phyloP scores from a whole-genome alignment of 106 monocot genomes.

The Allium sativum region DNA sequence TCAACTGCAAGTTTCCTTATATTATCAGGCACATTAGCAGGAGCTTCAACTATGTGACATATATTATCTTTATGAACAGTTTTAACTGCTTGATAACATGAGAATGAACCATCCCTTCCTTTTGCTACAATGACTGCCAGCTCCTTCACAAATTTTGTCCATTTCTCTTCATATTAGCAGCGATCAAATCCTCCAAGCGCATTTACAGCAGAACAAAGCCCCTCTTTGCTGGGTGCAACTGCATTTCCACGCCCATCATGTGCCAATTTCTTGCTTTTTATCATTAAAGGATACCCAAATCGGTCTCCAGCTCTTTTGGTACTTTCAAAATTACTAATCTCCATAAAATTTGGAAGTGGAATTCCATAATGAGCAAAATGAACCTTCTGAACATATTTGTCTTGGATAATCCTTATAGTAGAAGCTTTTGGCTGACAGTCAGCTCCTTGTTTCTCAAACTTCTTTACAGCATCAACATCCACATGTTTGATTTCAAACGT shows the following conservation, averaged over 20 bases:
- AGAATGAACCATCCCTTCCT: slow-evolving; percentile 53
- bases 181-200: slow-evolving; percentile 79
- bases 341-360: slow-evolving; percentile 79
- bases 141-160: slow-evolving; percentile 94
- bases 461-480: slow-evolving; percentile 71
- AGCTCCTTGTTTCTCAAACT: slow-evolving; percentile 73
- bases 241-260: slow-evolving; percentile 98
- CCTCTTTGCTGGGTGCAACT: slow-evolving; percentile 65
- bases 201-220: slow-evolving; percentile 70
- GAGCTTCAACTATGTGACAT: slow-evolving; percentile 94
- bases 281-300: slow-evolving; percentile 93
- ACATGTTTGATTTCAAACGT: slow-evolving; percentile 98
- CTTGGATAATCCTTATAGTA: slow-evolving; percentile 86
- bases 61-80: slow-evolving; percentile 94
- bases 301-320: slow-evolving; percentile 57
- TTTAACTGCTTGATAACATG: slow-evolving; percentile 87
- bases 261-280: slow-evolving; percentile 85
- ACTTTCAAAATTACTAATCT: slow-evolving; percentile 47
- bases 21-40: slow-evolving; percentile 64
- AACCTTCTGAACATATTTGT: slow-evolving; percentile 86
- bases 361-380: slow-evolving; percentile 77
- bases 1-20: slow-evolving; percentile 47
- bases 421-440: slow-evolving; percentile 91
- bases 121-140: slow-evolving; percentile 89
- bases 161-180: slow-evolving; percentile 82